These are phyloP conservation scores for Suillus fuscotomentosus DNA, from an alignment of 768 basidiomycete species.

Conservation along the genomic window DNA sequence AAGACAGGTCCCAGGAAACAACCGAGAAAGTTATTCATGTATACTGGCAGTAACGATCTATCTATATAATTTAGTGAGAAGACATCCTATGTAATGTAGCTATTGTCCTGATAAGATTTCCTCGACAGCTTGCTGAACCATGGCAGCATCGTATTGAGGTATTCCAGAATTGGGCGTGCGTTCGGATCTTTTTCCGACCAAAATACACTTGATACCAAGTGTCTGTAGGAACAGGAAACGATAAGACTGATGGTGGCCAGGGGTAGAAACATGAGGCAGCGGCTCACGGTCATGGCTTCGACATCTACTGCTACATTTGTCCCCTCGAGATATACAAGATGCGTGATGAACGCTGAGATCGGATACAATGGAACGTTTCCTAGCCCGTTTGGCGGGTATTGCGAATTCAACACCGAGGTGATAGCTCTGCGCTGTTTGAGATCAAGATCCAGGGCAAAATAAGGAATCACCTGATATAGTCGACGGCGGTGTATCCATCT, in stretches of 20 bases:
- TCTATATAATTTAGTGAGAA: not conserved
- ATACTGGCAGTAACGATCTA: not conserved
- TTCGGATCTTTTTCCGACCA: slow-evolving; percentile 35
- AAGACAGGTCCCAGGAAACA: not conserved
- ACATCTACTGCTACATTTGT: slow-evolving; percentile 63
- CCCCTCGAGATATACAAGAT: slow-evolving; percentile 74
- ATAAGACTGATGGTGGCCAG: slow-evolving; percentile 4
- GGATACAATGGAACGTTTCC: slow-evolving; percentile 68
- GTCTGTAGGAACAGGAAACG: slow-evolving; percentile 33
- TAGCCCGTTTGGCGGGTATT: slow-evolving; percentile 54
- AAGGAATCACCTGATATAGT: slow-evolving; percentile 70
- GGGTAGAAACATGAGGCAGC: slow-evolving; percentile 1
- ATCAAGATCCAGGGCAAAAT: slow-evolving; percentile 9
- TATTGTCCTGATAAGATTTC: slow-evolving; percentile 21
- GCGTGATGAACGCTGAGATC: slow-evolving; percentile 79
- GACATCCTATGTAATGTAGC: not conserved
- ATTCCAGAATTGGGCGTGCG: slow-evolving; percentile 20
- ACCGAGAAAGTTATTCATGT: not conserved
- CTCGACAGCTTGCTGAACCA: slow-evolving; percentile 44
- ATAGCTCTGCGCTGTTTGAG: slow-evolving; percentile 52
- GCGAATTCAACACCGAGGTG: slow-evolving; percentile 62
- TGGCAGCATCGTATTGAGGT: slow-evolving; percentile 43
- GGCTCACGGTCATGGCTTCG: slow-evolving; percentile 56
- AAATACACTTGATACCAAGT: slow-evolving; percentile 60
- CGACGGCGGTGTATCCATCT: slow-evolving; percentile 74